Conservation (phyloP, 2,329 filamentous ascomycete species). For the Hypocrella siamensis region DNA sequence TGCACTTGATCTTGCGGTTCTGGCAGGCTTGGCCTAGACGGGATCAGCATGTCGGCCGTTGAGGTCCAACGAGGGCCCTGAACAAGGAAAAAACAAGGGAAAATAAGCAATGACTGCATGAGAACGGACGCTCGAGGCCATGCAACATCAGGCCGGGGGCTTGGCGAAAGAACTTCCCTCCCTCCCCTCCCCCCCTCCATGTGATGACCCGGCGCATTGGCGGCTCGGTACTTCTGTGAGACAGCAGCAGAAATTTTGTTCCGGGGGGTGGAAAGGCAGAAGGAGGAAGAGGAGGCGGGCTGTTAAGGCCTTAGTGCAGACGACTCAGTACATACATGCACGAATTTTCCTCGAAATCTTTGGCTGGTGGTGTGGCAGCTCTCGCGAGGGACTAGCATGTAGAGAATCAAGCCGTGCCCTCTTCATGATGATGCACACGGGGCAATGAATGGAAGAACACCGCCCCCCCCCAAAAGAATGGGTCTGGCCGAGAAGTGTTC, state of each 20-base stretch:
- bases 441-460: too few species aligned
- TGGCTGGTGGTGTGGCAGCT: slow-evolving; percentile 6
- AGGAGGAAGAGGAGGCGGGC: neutral
- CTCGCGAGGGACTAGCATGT: slow-evolving; percentile 5
- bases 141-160: too few species aligned
- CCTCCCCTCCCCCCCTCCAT: too few species aligned
- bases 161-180: too few species aligned
- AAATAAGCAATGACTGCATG: neutral
- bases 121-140: too few species aligned
- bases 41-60: too few species aligned
- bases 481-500: too few species aligned
- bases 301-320: neutral
- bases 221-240: too few species aligned
- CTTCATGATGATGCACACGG: slow-evolving; percentile 6
- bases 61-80: too few species aligned
- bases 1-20: slow-evolving; percentile 38
- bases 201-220: too few species aligned
- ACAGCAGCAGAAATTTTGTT: too few species aligned
- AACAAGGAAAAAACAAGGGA: neutral
- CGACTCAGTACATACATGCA: slow-evolving; percentile 11
- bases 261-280: neutral
- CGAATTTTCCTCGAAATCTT: slow-evolving; percentile 17
- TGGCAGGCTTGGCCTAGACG: slow-evolving; percentile 30
- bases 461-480: too few species aligned
- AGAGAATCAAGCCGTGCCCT: slow-evolving; percentile 7